Evolutionary conservation across 2,329 filamentous ascomycete genomes (phyloP), one percentile per base, ranked within the genome.

Genomic region (Leptographium galeiforme): DNA sequence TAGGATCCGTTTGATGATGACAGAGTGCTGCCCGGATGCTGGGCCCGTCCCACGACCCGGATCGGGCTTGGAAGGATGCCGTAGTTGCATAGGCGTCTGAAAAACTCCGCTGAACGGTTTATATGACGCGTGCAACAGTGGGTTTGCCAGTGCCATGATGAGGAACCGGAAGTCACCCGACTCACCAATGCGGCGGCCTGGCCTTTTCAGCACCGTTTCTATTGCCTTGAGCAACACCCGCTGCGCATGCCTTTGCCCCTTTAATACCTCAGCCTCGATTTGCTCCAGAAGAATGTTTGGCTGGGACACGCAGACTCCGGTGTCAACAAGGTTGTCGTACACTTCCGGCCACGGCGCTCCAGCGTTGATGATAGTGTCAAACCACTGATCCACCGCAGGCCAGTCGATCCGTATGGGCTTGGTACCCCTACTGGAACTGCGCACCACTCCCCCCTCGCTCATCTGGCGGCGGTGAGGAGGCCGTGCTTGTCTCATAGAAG

Each of bases 1-100:
- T 32, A 95, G 67, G 41, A 94, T 82, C 40, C 90, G 80, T 66
- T 95, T 95, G 61, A 94, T 79, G 52, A 95, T 85, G 6, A 85
- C 85, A 2, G 87, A 89, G 66, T 95, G 86, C 55, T 87, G 80
- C 2, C 83, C 84, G 32, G 78, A 72, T 12, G 73, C 63, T 8
- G 69, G 73, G 0, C 72, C 72, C 3, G 68, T 66, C 40, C 64
- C 67, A 7, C 69, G 63, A 3, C 7, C 4, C 6, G 57, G 36
- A 7, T 53, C 53, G 8, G 32, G 14, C 34, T 53, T 40, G 16
- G 10, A 25, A 25, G 40, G 33, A 3, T 38, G 41, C 32, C 40
- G 48, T 36, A 43, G 19, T 61, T 60, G 48, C n/a, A 41, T 11
- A 34, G 54, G 36, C 6, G 18, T 25, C 56, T 62, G 11, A 63